Conservation (phyloP, 1,284 basidiomycete species). For the Fomes fomentarius region DNA sequence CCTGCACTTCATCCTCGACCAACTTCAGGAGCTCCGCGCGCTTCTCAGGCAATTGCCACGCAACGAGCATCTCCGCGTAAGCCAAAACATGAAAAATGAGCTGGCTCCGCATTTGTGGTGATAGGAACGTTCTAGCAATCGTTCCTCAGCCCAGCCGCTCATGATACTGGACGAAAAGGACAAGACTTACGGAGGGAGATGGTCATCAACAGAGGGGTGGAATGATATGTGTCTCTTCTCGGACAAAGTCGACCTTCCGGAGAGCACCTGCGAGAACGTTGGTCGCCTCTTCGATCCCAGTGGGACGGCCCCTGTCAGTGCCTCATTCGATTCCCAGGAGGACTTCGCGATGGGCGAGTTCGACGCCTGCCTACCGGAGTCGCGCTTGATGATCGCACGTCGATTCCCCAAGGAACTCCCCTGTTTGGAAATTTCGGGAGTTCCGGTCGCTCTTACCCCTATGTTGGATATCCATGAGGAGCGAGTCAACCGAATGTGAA, state of each 20-base stretch:
- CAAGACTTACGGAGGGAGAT: slow-evolving; percentile 24
- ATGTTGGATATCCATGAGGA: no score
- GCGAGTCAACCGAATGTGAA: no score
- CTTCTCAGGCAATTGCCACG: slow-evolving; percentile 70
- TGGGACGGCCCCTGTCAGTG: slow-evolving; percentile 34
- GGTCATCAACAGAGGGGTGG: slow-evolving; percentile 28
- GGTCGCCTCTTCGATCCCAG: slow-evolving; percentile 44
- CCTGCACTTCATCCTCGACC: slow-evolving; percentile 40
- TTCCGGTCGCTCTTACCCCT: slow-evolving; percentile 12
- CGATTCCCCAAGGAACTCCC: slow-evolving; percentile 1
- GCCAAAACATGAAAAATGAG: slow-evolving; percentile 63
- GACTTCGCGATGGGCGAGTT: slow-evolving; percentile 49
- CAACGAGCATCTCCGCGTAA: slow-evolving; percentile 76
- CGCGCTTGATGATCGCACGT: slow-evolving; percentile 12
- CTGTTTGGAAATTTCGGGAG: slow-evolving; percentile 5
- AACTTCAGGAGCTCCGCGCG: slow-evolving; percentile 73
- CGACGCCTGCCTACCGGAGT: slow-evolving; percentile 29
- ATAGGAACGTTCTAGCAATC: slow-evolving; percentile 16
- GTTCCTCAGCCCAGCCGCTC: background rate
- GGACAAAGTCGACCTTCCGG: slow-evolving; percentile 28
- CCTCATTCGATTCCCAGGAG: slow-evolving; percentile 50
- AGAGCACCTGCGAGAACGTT: slow-evolving; percentile 43
- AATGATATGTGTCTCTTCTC: slow-evolving; percentile 41
- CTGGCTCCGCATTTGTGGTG: slow-evolving; percentile 37
- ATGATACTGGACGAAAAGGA: background rate